Evolutionary conservation across 2,329 filamentous ascomycete species (phyloP), one percentile per base, ranked within the genome.

Genomic region (Coniella lustricola): DNA sequence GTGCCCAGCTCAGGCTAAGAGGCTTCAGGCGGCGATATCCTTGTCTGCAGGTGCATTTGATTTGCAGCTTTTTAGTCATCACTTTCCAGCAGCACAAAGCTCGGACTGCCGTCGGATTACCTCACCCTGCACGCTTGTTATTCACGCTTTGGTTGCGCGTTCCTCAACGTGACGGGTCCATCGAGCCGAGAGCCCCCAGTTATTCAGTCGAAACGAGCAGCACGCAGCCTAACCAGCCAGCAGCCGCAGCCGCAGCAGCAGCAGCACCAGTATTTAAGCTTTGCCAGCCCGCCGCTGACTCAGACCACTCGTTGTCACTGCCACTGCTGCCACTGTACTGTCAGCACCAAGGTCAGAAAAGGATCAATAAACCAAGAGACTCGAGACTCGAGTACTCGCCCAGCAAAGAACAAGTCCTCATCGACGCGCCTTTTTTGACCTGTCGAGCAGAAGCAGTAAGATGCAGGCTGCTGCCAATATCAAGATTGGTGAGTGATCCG

Each of bases 381-480:
- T 7, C 33, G 33, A n/a, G n/a, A n/a, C n/a, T 10, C 25, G 5
- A 29, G 25, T 10, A 29, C 5, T 5, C 25, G 25, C 25, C 25
- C 25, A 29, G 25, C 25, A 29, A 29, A 29, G 10, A 29, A 21
- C 20, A 36, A 33, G 29, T 33, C 32, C 33, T 31, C 31, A n/a
- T 40, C 22, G 37, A 41, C 21, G 34, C 38, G 17, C 38, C 43
- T 46, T 31, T 4, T 21, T 40, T 9, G n/a, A 49, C 22, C 33
- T 31, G 36, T 29, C n/a, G 22, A 31, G 21, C 35, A 50, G 44
- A 33, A 7, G 21, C 36, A 16, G 48, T 43, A 53, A 53, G 48
- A 53, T 53, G 51, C 51, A 53, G 51, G 44, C 51, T 50, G 48
- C 46, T 49, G 49, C 46, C 22, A 44, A 46, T 37, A 42, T 37